These are phyloP conservation scores for Marasmius fiardii DNA, from an alignment of 1,284 basidiomycete genomes.

Conservation along the genomic window DNA sequence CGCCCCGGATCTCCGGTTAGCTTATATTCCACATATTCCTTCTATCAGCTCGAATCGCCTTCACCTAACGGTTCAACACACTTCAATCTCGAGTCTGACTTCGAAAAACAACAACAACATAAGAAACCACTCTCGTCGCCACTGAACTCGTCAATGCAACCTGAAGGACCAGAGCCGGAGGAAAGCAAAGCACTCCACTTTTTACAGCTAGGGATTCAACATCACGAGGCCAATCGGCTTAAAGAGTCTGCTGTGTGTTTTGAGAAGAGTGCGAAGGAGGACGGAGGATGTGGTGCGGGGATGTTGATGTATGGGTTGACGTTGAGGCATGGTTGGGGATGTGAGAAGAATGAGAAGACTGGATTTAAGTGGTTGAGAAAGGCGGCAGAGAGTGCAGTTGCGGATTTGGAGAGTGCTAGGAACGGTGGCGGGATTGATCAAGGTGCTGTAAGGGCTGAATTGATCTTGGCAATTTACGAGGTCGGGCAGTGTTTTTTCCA, in stretches of 20 bases:
- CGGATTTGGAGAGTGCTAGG: constrained; percentile 67
- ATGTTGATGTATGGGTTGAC: constrained; percentile 93
- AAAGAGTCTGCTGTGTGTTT: constrained; percentile 75
- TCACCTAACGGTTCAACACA: constrained; percentile 30
- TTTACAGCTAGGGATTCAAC: constrained; percentile 74
- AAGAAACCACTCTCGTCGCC: constrained; percentile 11
- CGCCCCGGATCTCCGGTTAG: constrained; percentile 43
- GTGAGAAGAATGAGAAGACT: constrained; percentile 67
- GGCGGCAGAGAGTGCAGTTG: constrained; percentile 79
- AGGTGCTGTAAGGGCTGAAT: constrained; percentile 54
- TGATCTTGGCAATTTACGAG: constrained; percentile 88
- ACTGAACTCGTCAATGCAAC: constrained; percentile 10
- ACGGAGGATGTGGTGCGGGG: constrained; percentile 82
- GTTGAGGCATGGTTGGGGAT: constrained; percentile 89
- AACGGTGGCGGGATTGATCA: constrained; percentile 19
- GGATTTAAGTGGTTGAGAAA: constrained; percentile 83
- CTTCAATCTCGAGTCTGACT: constrained; percentile 13
- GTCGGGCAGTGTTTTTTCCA: constrained; percentile 91
- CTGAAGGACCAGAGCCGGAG: constrained; percentile 5
- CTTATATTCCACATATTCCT: constrained; percentile 65
- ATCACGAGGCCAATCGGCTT: constrained; percentile 79
- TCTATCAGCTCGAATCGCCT: constrained; percentile 52
- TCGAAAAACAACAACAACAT: constrained; percentile 2
- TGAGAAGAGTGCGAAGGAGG: constrained; percentile 72
- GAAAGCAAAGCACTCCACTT: constrained; percentile 49